Evolutionary conservation across 2,329 filamentous ascomycete genomes (phyloP), one percentile per base, ranked within the genome.

Genomic region (Fusarium domesticum): DNA sequence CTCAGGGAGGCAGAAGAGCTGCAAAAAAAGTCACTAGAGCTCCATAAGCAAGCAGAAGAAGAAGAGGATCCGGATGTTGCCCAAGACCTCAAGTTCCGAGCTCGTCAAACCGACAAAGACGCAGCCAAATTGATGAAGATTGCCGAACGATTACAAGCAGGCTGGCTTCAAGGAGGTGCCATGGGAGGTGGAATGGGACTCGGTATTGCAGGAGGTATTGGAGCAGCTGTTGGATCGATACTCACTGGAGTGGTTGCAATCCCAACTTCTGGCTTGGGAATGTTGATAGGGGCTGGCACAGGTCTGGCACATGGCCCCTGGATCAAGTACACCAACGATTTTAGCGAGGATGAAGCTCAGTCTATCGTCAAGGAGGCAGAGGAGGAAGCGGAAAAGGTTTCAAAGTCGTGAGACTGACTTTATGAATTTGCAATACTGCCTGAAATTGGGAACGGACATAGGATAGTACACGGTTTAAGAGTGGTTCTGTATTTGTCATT

Each of bases 91-190:
- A 30, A 35, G 3, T 18, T 34, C 30, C 42, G 57, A 37, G 54
- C 54, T 2, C 42, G 46, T 0, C 46, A 57, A 18, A 43, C 45
- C 1, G 54, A 57, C 15, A 57, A 57, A 12, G 56, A 53, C 11
- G 54, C 54, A 0, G 54, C 54, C 5, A 57, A 57, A 35, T 37
- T 57, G 1, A 57, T 57, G 54, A 57, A 57, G 18, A 57, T 50
- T 3, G 54, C 54, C 0, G 54, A 57, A 1, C 31, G 54, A 2
- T 25, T 57, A 0, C 43, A 57, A n/a, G 49, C 54, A 2, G 54
- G 54, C 1, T 57, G 54, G 54, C 14, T 57, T 3, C 54, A 57
- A 20, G 54, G 54, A n/a, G 54, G 54, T n/a, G 54, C 54, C 0
- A 38, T 57, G 34, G 54, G 54, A 1, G 48, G 51, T 8, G 54